Evolutionary conservation across 139 green algal genomes (phyloP), one percentile per base, ranked within the genome.

Genomic region (Picochlorum costavermella): DNA sequence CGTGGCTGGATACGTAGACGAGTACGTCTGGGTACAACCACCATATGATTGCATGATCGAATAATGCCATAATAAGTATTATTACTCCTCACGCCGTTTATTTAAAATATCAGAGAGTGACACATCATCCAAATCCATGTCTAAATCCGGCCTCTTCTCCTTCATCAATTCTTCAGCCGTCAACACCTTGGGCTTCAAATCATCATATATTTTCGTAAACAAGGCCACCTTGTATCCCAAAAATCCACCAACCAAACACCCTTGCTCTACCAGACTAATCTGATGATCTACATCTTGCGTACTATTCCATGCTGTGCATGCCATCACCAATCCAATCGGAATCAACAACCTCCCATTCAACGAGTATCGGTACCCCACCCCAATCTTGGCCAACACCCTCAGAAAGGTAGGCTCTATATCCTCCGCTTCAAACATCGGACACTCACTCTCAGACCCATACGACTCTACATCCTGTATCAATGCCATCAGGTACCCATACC

Each of bases 181-280:
- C 13, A 76, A 37, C 20, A 48, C 73, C 69, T 79, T 81, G 6
- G 80, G 74, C 20, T 72, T 74, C 14, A 83, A 60, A 23, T 87
- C 82, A 45, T 82, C 75, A 46, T 76, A 75, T 10, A 90, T 48
- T 55, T 83, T 83, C 0, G 81, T n/a, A 8, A 87, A 25, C 13
- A 89, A 73, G 20, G 83, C 75, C 3, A 72, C 64, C 68, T 90
- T 90, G 68, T 85, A 90, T 0, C 64, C 65, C 23, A 90, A 60
- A 61, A 89, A 88, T 4, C 82, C 81, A 25, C 56, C 63, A 28
- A 88, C 51, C 50, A 86, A 23, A 64, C 78, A 88, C 40, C 75
- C 82, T 51, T 79, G 37, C 36, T 76, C 63, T 20, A 76, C 64
- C 14, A 59, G 31, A 5, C 63, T 57, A 40, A 76, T 53, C 25